These are phyloP conservation scores for Porphyridium purpureum DNA, from an alignment of 23 red algal species.

Conservation along the genomic window DNA sequence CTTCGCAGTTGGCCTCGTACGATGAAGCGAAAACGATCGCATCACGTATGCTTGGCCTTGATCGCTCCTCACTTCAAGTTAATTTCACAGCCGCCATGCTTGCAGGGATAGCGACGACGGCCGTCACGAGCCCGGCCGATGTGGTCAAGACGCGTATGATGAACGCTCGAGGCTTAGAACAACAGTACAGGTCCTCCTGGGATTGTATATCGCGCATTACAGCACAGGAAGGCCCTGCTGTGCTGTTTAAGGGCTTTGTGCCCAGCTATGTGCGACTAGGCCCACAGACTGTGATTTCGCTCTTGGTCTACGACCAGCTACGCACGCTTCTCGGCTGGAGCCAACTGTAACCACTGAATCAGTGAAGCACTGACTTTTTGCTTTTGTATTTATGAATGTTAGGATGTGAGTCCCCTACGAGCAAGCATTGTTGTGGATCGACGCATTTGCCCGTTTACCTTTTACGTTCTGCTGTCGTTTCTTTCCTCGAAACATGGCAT, in stretches of 20 bases:
- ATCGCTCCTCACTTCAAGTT: background rate
- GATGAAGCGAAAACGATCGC: slow-evolving; percentile 5
- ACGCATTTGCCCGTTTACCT: too few relatives aligned
- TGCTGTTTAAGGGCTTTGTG: slow-evolving; percentile 11
- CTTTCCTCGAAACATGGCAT: too few relatives aligned
- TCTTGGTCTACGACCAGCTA: slow-evolving; percentile 16
- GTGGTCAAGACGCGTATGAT: slow-evolving; percentile 18
- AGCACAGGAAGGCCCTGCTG: slow-evolving; percentile 1
- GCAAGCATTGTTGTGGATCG: too few relatives aligned
- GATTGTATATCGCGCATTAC: background rate
- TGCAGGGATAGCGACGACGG: slow-evolving; percentile 8
- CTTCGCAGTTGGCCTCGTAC: slow-evolving; percentile 10
- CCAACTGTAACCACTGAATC: background rate
- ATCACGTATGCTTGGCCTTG: background rate
- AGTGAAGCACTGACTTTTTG: too few relatives aligned
- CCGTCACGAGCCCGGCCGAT: slow-evolving; percentile 5
- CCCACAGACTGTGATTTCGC: slow-evolving; percentile 13
- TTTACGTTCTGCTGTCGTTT: too few relatives aligned
- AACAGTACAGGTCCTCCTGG: background rate
- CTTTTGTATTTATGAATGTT: too few relatives aligned
- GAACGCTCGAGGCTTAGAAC: background rate
- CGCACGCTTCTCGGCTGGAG: background rate
- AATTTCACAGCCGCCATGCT: slow-evolving; percentile 2
- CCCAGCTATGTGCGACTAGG: slow-evolving; percentile 14
- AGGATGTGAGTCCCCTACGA: too few relatives aligned